Base-by-base conservation (phyloP, 768 basidiomycete species). In the Lactifluus volemus region DNA sequence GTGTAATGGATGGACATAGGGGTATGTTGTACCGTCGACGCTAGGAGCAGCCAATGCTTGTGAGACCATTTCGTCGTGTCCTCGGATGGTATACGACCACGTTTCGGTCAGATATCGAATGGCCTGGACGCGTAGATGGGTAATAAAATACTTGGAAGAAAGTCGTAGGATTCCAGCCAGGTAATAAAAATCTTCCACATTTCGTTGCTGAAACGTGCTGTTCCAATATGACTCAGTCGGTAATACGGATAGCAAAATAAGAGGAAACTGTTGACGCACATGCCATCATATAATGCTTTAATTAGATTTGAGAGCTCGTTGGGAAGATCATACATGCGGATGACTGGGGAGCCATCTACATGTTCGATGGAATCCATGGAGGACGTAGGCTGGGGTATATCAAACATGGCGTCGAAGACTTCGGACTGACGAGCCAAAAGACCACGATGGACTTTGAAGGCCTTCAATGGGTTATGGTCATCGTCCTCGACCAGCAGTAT, bases 101-200 rank as follows among this genome's bases (percentile, higher is more conserved):
- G 77, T 81, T 58, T 75, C 68, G 14, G 75, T 69, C 14, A 85
- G 75, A 57, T 77, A 73, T 52, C 71, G 72, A 55, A 84, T 78
- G 39, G 79, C 80, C 61, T 79, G 74, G n/a, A 68, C 66, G n/a
- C 83, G 79, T 6, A 84, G 75, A 53, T 77, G 75, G 6, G 71
- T 66, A 38, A 84, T 78, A 67, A 84, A 79, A 58, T 85, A 85
- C 64, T 85, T 85, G 34, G 79, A 82, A 11, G 83, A 68, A 12
- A 85, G 71, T 19, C 83, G 82, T 15, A 85, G 71, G 45, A 84
- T 79, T 5, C 81, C 80, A 36, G 81, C 78, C n/a, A 81, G 70
- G 61, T 78, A 74, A 63, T 78, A 79, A 68, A 84, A 84, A 63
- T 84, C 80, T n/a, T 77, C 73, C 44, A 78, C 71, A 30, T 69